Conservation (phyloP, 2,329 filamentous ascomycete species). For the Ophiocordyceps australis region DNA sequence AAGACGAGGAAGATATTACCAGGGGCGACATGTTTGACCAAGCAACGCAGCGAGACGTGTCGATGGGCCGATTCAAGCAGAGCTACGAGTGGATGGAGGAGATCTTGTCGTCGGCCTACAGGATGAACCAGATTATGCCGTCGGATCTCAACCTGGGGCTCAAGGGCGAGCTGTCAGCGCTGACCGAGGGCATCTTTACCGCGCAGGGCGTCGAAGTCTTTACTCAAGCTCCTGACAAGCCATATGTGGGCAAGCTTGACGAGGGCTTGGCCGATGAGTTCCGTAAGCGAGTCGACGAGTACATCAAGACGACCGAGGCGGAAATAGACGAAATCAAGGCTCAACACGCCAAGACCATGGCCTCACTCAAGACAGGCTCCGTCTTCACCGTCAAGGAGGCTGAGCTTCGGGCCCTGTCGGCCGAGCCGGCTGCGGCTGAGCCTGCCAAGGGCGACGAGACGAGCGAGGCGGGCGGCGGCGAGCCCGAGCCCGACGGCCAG, state of each 20-base stretch:
- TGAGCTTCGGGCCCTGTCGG: slow-evolving; percentile 48
- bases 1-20: slow-evolving; percentile 81
- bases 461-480: no score
- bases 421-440: slow-evolving; percentile 33
- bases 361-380: slow-evolving; percentile 53
- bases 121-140: slow-evolving; percentile 68
- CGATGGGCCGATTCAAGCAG: slow-evolving; percentile 70
- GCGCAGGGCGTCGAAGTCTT: slow-evolving; percentile 31
- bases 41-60: slow-evolving; percentile 77
- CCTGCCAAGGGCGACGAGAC: slow-evolving; percentile 17
- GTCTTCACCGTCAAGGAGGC: slow-evolving; percentile 58
- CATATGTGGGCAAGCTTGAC: slow-evolving; percentile 46
- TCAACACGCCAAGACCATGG: slow-evolving; percentile 58
- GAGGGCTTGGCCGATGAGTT: slow-evolving; percentile 70
- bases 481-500: neutral
- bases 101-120: slow-evolving; percentile 78
- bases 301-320: slow-evolving; percentile 52
- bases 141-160: slow-evolving; percentile 74
- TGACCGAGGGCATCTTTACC: slow-evolving; percentile 78
- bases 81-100: slow-evolving; percentile 99
- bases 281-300: slow-evolving; percentile 55
- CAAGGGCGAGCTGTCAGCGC: slow-evolving; percentile 60
- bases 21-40: slow-evolving; percentile 81
- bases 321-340: slow-evolving; percentile 77
- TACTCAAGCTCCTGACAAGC: slow-evolving; percentile 30